phyloP scores from a whole-genome alignment of 345 rosid genomes.

The Eucalyptus curtisii region DNA sequence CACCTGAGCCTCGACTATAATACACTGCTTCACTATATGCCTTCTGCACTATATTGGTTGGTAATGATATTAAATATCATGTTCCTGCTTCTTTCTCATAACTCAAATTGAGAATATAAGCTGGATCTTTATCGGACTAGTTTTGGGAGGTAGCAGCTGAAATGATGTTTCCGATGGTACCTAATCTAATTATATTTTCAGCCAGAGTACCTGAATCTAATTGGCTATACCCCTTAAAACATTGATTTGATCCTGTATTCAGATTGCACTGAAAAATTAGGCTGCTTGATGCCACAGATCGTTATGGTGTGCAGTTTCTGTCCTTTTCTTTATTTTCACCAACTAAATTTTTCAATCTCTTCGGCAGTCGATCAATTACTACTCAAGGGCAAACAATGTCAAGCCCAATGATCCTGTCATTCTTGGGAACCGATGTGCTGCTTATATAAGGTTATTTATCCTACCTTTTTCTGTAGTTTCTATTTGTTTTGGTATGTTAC shows the following conservation, averaged over 20 bases:
- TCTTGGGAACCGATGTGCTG: constrained; percentile 72
- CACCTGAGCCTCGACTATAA: background rate
- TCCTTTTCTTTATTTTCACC: background rate
- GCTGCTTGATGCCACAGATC: background rate
- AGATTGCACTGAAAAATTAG: background rate
- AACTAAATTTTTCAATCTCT: background rate
- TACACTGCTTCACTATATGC: background rate
- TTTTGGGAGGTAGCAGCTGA: background rate
- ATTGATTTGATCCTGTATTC: background rate
- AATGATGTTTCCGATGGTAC: background rate
- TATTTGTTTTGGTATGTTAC: background rate
- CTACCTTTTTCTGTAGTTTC: background rate
- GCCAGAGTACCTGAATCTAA: background rate
- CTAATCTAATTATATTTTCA: background rate
- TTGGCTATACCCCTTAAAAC: background rate
- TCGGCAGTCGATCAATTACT: constrained; percentile 58
- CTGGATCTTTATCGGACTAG: background rate
- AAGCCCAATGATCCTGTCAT: constrained; percentile 67
- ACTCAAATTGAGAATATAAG: background rate
- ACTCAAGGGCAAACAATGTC: constrained; percentile 64
- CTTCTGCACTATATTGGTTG: background rate
- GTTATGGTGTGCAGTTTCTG: background rate
- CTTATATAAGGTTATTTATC: constrained; percentile 56
- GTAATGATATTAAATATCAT: background rate
- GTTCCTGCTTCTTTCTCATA: background rate